Base-by-base conservation (phyloP, 257 asterid genomes). In the Primulina tabacum region DNA sequence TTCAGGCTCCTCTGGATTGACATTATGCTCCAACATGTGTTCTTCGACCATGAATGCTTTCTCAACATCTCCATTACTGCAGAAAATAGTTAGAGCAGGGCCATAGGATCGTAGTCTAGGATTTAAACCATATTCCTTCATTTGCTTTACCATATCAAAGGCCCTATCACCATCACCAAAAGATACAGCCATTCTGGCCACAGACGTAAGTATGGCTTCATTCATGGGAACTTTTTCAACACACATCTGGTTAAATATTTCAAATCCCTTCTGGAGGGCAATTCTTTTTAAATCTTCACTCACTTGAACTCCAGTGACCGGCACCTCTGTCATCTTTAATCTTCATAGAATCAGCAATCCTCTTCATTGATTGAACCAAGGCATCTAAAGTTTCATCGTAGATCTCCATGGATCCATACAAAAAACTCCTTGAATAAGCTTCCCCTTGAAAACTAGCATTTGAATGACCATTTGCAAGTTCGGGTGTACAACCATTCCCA, bases 131-230 rank as follows among this genome's bases (percentile, higher is more conserved):
- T 74, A 35, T 71, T 83, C 87, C 63, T 87, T 83, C 96, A 92
- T 89, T 76, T 86, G 77, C 70, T 82, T 87, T 33, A 89, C 94
- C 65, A 83, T 68, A 75, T 85, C 81, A 76, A 92, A 84, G 18
- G 97, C 95, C 93, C 82, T 78, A 8, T 86, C 90, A 28, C 96
- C 96, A 73, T 92, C 90, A 8, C 89, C 89, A 38, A 84, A 70
- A 57, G 94, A 84, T 88, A 86, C 82, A 7, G 96, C 92, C 92
- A 92, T 83, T 81, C 97, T 86, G 1, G 97, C 96, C 56, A 89
- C 88, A 16, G 93, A 86, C 6, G 97, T 92, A 21, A 89, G 79
- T 18, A 85, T 87, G 7, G 97, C 94, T 78, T 92, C 97, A 68
- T 89, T 89, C 89, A 87, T 84, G 8, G 80, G 82, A 58, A 87